Evolutionary conservation across 1,139 yeast species (phyloP).

Genomic region (Candida dubliniensis): DNA sequence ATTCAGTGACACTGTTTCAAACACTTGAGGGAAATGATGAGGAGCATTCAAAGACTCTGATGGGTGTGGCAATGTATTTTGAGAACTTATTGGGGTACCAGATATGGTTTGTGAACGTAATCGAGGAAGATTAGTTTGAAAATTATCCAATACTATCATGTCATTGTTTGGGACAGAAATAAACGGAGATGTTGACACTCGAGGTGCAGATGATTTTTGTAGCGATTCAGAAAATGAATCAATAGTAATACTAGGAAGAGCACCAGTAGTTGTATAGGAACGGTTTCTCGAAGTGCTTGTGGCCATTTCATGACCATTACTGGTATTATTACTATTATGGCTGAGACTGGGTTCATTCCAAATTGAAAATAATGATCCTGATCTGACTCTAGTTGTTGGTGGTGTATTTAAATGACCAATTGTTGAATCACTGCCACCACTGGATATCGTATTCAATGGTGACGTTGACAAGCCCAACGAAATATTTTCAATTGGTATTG

Average conservation of each 20-base stretch:
- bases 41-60: neutral
- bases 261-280: slow-evolving; percentile 51
- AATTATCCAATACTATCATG: slow-evolving; percentile 33
- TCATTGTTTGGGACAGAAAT: slow-evolving; percentile 23
- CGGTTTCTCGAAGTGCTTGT: slow-evolving; percentile 32
- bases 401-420: slow-evolving; percentile 9
- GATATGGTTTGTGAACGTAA: slow-evolving; percentile 47
- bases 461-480: neutral
- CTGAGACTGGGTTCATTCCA: slow-evolving; percentile 38
- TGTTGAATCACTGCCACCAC: neutral
- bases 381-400: slow-evolving; percentile 30
- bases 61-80: slow-evolving; percentile 14
- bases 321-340: slow-evolving; percentile 2
- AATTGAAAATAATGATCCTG: slow-evolving; percentile 48
- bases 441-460: neutral
- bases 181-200: slow-evolving; percentile 17
- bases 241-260: slow-evolving; percentile 21
- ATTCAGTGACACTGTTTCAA: slow-evolving; percentile 9
- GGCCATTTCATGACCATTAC: neutral
- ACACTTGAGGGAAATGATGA: slow-evolving; percentile 13
- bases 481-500: neutral
- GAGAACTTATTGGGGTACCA: slow-evolving; percentile 32
- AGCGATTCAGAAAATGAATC: slow-evolving; percentile 8
- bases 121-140: slow-evolving; percentile 30
- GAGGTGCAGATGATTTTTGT: slow-evolving; percentile 4